Conservation (phyloP, 1,139 yeast species). For the Suhomyces bokatorum region DNA sequence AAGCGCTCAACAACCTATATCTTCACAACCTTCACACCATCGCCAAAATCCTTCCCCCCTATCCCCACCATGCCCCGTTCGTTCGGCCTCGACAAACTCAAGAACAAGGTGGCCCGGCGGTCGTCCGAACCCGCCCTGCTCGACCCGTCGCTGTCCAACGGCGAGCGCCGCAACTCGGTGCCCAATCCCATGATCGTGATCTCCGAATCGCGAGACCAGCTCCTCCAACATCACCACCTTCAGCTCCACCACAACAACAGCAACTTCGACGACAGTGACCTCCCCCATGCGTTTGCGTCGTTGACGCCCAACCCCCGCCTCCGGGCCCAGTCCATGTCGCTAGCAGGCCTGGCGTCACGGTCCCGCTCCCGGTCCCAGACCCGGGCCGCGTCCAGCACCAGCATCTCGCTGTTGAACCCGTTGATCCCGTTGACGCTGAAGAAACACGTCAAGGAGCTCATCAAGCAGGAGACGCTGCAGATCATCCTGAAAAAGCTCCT, state of each 20-base stretch:
- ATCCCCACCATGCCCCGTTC: constrained; percentile 9
- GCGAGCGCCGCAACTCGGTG: constrained; percentile 20
- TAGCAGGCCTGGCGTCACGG: constrained; percentile 14
- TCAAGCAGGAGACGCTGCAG: constrained; percentile 41
- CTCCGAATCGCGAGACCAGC: constrained; percentile 15
- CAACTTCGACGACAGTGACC: background rate
- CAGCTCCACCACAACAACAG: background rate
- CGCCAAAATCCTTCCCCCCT: background rate
- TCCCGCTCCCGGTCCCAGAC: constrained; percentile 20
- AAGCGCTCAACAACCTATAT: too few species aligned
- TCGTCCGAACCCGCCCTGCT: constrained; percentile 17
- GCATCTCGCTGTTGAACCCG: too few species aligned
- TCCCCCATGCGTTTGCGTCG: constrained; percentile 1
- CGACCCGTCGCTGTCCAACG: constrained; percentile 9
- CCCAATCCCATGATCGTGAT: constrained; percentile 26
- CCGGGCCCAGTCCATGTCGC: constrained; percentile 24
- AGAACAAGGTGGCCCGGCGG: constrained; percentile 17
- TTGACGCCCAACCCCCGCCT: constrained; percentile 10
- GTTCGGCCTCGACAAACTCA: constrained; percentile 17
- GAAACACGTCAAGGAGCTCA: constrained; percentile 40
- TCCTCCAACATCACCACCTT: background rate
- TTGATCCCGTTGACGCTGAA: constrained; percentile 11
- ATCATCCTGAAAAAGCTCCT: constrained; percentile 40
- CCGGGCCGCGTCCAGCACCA: constrained; percentile 4
- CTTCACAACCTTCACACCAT: too few species aligned